phyloP scores from a whole-genome alignment of 139 green algal species.

The Chlorella sorokiniana region DNA sequence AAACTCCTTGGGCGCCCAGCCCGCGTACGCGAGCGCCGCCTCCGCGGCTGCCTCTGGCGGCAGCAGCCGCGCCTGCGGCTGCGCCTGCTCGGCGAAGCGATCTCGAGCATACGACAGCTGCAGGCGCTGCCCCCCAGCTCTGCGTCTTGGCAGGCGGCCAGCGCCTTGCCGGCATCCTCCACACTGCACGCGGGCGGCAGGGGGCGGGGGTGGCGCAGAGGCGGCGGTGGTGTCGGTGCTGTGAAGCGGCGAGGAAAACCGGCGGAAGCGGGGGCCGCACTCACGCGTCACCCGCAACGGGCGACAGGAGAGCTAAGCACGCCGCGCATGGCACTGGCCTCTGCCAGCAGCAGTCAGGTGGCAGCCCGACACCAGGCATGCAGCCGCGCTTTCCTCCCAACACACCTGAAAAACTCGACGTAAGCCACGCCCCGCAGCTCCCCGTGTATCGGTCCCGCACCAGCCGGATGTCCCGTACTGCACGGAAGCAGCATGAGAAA shows the following conservation, averaged over 20 bases:
- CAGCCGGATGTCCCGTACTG: conserved; percentile 70
- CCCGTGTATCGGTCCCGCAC: conserved; percentile 73
- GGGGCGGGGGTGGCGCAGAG: conserved; percentile 32
- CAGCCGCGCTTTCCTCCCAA: not conserved
- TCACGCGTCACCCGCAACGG: no score
- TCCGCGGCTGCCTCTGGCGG: not conserved
- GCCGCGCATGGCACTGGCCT: no score
- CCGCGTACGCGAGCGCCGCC: conserved; percentile 17
- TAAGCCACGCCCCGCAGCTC: conserved; percentile 65
- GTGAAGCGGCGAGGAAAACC: no score
- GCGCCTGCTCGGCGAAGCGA: conserved; percentile 4
- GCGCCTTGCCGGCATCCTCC: conserved; percentile 13
- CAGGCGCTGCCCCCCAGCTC: conserved; percentile 10
- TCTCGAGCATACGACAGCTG: conserved; percentile 7
- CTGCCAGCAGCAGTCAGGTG: not conserved
- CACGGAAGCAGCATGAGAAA: not conserved
- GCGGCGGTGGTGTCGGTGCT: not conserved
- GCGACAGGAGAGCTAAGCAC: no score
- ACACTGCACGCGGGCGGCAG: conserved; percentile 24
- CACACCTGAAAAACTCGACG: conserved; percentile 56
- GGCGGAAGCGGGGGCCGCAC: no score
- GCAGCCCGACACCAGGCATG: not conserved
- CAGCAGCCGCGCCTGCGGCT: not conserved
- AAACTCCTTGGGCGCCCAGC: conserved; percentile 64
- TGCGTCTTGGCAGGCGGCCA: conserved; percentile 7